Evolutionary conservation across 305 asterid genomes (phyloP).

Genomic region (Euphrasia arctica): DNA sequence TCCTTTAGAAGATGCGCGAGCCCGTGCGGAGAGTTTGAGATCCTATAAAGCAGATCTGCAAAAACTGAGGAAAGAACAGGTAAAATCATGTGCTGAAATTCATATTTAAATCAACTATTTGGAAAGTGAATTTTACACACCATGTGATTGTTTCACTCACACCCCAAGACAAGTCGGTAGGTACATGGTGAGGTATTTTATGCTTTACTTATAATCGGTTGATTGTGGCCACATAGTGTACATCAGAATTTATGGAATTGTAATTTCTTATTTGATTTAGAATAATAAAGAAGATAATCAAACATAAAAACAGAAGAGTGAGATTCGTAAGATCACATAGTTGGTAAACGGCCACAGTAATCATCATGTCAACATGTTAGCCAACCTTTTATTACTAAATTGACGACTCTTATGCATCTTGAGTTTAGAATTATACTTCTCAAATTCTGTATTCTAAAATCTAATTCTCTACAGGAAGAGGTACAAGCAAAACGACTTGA

Average conservation of each 20-base stretch:
- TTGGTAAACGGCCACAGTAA: constrained; percentile 8
- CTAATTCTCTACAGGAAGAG: constrained; percentile 61
- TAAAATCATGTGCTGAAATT: constrained; percentile 22
- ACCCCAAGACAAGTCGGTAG: not conserved
- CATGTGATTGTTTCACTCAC: not conserved
- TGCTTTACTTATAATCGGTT: constrained; percentile 2
- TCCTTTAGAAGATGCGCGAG: constrained; percentile 84
- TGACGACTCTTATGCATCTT: constrained; percentile 10
- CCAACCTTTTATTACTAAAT: constrained; percentile 10
- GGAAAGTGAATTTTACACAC: not conserved
- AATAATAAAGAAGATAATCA: constrained; percentile 2
- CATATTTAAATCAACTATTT: not conserved
- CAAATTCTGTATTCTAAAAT: constrained; percentile 21
- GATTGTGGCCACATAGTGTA: constrained; percentile 18
- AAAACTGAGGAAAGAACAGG: constrained; percentile 92
- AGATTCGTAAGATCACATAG: not conserved
- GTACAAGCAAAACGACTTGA: constrained; percentile 72
- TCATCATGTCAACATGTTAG: constrained; percentile 17
- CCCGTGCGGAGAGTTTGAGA: constrained; percentile 89
- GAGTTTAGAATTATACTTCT: constrained; percentile 6
- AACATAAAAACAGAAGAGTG: not conserved
- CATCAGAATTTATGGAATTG: not conserved
- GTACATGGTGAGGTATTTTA: constrained; percentile 8
- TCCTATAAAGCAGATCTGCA: constrained; percentile 88
- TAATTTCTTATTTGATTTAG: constrained; percentile 7